Percentiles rank a stretch among this genome's conserved stretches.
Conservation (phyloP, 768 basidiomycete species). For the Termitomyces sp. region DNA sequence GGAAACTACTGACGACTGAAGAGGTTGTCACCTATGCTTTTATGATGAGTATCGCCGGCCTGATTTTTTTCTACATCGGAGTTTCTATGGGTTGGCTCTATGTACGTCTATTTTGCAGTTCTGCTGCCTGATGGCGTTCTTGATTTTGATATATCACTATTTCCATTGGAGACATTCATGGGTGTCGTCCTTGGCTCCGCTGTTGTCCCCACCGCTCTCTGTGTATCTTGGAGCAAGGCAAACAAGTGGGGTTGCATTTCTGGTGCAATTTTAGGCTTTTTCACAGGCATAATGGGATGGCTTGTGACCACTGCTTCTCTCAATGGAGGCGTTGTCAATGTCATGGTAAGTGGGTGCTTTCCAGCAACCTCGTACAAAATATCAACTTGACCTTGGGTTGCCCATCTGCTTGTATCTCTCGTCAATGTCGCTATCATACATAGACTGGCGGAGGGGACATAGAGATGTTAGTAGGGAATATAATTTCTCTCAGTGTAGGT, state of each 20-base stretch:
- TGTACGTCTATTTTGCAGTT: conserved; percentile 37
- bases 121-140: neutral
- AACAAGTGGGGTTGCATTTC: conserved; percentile 81
- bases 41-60: conserved; percentile 78
- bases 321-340: conserved; percentile 69
- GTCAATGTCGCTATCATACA: neutral
- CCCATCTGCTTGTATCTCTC: neutral
- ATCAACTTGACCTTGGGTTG: neutral
- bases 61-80: conserved; percentile 88
- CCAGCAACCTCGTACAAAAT: too few relatives aligned
- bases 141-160: too few relatives aligned
- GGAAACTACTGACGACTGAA: neutral
- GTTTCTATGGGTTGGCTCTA: conserved; percentile 95
- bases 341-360: conserved; percentile 42
- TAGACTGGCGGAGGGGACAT: conserved; percentile 51
- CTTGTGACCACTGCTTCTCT: conserved; percentile 73
- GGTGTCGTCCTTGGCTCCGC: conserved; percentile 82
- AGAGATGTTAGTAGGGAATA: conserved; percentile 85
- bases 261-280: conserved; percentile 72
- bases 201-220: conserved; percentile 84
- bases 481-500: conserved; percentile 81
- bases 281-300: conserved; percentile 76
- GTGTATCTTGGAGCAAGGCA: conserved; percentile 81
- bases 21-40: conserved; percentile 70
- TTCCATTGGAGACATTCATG: conserved; percentile 69